Percentiles rank a stretch among this genome's conserved stretches.
phyloP scores from a whole-genome alignment of 345 rosid genomes.

The Adansonia digitata region DNA sequence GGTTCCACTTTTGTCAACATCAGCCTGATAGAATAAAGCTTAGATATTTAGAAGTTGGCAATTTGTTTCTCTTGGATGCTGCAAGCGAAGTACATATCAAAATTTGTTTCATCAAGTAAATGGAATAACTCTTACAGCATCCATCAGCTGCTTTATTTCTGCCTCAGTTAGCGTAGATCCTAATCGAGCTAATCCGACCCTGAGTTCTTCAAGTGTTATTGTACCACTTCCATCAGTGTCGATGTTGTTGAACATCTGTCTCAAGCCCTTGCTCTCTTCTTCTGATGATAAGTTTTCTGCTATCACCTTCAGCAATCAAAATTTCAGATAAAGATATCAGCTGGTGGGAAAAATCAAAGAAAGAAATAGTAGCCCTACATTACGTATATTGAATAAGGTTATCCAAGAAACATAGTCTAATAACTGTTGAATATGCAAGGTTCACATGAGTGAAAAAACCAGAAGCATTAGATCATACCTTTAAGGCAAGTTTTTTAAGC shows the following conservation, averaged over 20 bases:
- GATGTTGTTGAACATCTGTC: constrained; percentile 75
- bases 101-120: not conserved
- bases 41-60: not conserved
- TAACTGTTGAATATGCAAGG: not conserved
- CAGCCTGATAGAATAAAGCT: constrained; percentile 51
- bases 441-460: not conserved
- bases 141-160: constrained; percentile 86
- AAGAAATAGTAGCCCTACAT: not conserved
- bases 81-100: too few relatives aligned
- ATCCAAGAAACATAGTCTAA: not conserved
- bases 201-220: constrained; percentile 79
- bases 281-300: constrained; percentile 66
- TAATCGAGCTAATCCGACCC: constrained; percentile 54
- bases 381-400: not conserved
- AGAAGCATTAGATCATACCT: constrained; percentile 34
- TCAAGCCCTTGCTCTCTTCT: constrained; percentile 83
- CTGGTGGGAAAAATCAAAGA: not conserved
- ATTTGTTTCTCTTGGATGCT: too few relatives aligned
- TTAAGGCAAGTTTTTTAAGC: constrained; percentile 81
- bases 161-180: constrained; percentile 71
- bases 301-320: constrained; percentile 50
- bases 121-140: constrained; percentile 57
- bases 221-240: constrained; percentile 85
- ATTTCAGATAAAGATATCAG: not conserved
- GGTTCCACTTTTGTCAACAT: constrained; percentile 74